Conservation (phyloP, 257 asterid genomes). For the Buddleja alternifolia region DNA sequence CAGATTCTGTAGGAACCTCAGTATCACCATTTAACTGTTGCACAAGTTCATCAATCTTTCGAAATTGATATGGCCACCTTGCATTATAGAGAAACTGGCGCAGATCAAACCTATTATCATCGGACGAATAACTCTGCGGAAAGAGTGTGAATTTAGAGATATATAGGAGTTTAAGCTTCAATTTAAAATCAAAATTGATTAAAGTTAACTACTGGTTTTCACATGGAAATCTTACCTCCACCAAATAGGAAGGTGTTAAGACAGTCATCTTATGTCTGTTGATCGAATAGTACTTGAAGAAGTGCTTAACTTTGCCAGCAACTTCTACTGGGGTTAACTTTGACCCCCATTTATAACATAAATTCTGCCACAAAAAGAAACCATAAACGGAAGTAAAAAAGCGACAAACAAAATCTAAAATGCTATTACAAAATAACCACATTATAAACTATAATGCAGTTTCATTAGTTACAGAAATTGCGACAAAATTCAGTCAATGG, state of each 20-base stretch:
- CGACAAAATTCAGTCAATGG: background rate
- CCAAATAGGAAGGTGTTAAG: slow-evolving; percentile 72
- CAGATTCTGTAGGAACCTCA: slow-evolving; percentile 16
- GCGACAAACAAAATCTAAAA: no score
- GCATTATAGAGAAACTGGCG: slow-evolving; percentile 66
- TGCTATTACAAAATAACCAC: background rate
- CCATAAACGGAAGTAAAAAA: background rate
- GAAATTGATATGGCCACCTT: slow-evolving; percentile 73
- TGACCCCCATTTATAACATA: slow-evolving; percentile 69
- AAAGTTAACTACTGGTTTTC: no score
- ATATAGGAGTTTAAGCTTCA: background rate
- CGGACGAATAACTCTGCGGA: slow-evolving; percentile 62
- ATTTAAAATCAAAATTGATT: background rate
- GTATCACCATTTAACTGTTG: slow-evolving; percentile 40
- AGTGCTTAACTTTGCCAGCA: slow-evolving; percentile 71
- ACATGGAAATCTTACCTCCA: slow-evolving; percentile 49
- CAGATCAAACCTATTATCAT: slow-evolving; percentile 75
- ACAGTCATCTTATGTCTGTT: slow-evolving; percentile 82
- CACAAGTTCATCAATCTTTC: slow-evolving; percentile 68
- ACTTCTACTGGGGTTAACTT: slow-evolving; percentile 57
- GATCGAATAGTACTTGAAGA: slow-evolving; percentile 65
- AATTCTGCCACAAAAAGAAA: slow-evolving; percentile 45
- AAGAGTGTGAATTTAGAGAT: background rate
- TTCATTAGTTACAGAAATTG: background rate
- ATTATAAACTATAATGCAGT: no score